Conservation (phyloP, 2,329 filamentous ascomycete genomes). For the Alternaria burnsii region DNA sequence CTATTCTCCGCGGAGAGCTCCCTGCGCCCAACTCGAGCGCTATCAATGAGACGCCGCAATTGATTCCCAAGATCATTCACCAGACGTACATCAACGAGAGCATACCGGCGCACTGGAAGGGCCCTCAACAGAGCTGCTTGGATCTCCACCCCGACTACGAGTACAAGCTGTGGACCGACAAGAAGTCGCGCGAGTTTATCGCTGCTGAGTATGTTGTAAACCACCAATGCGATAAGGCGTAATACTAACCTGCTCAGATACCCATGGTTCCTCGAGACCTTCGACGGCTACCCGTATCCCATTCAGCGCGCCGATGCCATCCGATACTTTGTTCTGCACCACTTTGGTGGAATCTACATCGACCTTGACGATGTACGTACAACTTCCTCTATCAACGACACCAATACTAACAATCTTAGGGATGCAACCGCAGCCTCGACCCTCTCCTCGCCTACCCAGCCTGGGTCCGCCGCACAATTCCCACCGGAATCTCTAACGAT, state of each 20-base stretch:
- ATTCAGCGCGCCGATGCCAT: slow-evolving; percentile 83
- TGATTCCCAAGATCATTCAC: slow-evolving; percentile 81
- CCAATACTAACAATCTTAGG: slow-evolving; percentile 52
- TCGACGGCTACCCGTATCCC: slow-evolving; percentile 75
- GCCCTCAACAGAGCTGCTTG: slow-evolving; percentile 71
- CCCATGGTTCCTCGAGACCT: slow-evolving; percentile 79
- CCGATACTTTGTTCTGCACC: slow-evolving; percentile 78
- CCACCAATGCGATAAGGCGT: not conserved
- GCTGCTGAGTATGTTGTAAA: slow-evolving; percentile 59
- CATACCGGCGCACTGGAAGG: slow-evolving; percentile 72
- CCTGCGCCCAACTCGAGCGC: slow-evolving; percentile 69
- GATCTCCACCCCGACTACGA: slow-evolving; percentile 75
- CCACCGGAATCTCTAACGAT: slow-evolving; percentile 83
- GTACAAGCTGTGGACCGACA: slow-evolving; percentile 83
- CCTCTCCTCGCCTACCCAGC: slow-evolving; percentile 73
- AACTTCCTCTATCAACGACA: not conserved
- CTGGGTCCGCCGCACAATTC: slow-evolving; percentile 74
- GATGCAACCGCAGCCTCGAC: slow-evolving; percentile 73
- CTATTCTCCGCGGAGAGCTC: slow-evolving; percentile 71
- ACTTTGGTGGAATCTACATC: slow-evolving; percentile 83
- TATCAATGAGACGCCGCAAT: slow-evolving; percentile 64
- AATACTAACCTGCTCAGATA: slow-evolving; percentile 57
- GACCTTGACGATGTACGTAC: slow-evolving; percentile 73
- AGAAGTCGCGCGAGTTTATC: slow-evolving; percentile 74
- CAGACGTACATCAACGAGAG: slow-evolving; percentile 77